These are phyloP conservation scores for Nakazawaea populi DNA, from an alignment of 805 yeast genomes.

Conservation along the genomic window DNA sequence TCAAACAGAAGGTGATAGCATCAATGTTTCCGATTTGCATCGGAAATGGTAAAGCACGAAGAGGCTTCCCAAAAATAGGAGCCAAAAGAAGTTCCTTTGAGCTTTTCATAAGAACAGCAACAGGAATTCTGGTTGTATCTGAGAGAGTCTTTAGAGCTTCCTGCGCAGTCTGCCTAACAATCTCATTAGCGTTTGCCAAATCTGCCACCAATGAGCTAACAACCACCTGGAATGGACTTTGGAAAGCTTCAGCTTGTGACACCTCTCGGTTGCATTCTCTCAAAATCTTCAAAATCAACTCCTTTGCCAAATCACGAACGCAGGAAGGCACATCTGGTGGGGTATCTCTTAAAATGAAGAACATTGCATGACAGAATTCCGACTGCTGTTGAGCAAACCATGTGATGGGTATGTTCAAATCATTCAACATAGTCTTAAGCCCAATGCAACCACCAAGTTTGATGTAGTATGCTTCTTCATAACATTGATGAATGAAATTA, in stretches of 20 bases:
- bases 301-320: constrained; percentile 68
- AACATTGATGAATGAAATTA: constrained; percentile 85
- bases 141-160: constrained; percentile 62
- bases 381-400: constrained; percentile 78
- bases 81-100: constrained; percentile 78
- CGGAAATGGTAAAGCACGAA: constrained; percentile 94
- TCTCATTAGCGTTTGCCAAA: constrained; percentile 79
- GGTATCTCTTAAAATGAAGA: constrained; percentile 86
- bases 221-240: constrained; percentile 73
- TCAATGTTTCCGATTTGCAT: constrained; percentile 99
- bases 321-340: constrained; percentile 81
- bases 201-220: constrained; percentile 91
- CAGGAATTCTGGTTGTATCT: constrained; percentile 60
- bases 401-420: constrained; percentile 55
- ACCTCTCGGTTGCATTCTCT: constrained; percentile 59
- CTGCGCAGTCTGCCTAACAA: constrained; percentile 80
- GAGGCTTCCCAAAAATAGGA: constrained; percentile 95
- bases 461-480: constrained; percentile 78
- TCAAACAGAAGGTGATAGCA: constrained; percentile 89
- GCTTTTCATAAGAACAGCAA: constrained; percentile 72
- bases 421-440: constrained; percentile 63
- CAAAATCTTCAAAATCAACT: constrained; percentile 58
- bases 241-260: constrained; percentile 54
- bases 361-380: constrained; percentile 79
- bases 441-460: constrained; percentile 91